Base-by-base conservation (phyloP, 805 yeast genomes). In the Sugiyamaella americana region DNA sequence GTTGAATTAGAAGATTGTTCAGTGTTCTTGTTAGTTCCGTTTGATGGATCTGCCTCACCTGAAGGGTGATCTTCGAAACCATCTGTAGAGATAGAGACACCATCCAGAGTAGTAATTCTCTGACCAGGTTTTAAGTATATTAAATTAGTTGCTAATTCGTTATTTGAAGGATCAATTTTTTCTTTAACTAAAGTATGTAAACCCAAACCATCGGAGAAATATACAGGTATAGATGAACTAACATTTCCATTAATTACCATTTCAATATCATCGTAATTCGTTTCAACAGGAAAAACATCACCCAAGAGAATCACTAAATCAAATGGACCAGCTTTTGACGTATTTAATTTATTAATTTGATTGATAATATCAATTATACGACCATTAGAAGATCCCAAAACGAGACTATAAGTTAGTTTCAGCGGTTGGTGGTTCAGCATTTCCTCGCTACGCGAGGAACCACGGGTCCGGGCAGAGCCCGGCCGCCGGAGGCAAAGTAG, bases 401-500 rank as follows among this genome's bases (percentile, higher is more conserved):
- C 52, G 57, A 63, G 50, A 62, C 71, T 39, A 50, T 4, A 11
- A 6, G 30, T 42, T 42, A 42, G n/a, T n/a, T n/a, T n/a, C n/a
- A n/a, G n/a, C n/a, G n/a, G n/a, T n/a, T n/a, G n/a, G n/a, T n/a
- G n/a, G n/a, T n/a, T n/a, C n/a, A n/a, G n/a, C n/a, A n/a, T n/a
- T n/a, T n/a, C n/a, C n/a, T n/a, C n/a, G n/a, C n/a, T n/a, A n/a
- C n/a, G n/a, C n/a, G n/a, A n/a, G n/a, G n/a, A n/a, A n/a, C n/a
- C n/a, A n/a, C n/a, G n/a, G n/a, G n/a, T n/a, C n/a, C n/a, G n/a
- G n/a, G n/a, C n/a, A n/a, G n/a, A n/a, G n/a, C n/a, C n/a, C n/a
- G n/a, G n/a, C n/a, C n/a, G n/a, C n/a, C n/a, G n/a, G n/a, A n/a
- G n/a, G n/a, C n/a, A n/a, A n/a, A n/a, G n/a, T n/a, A n/a, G n/a